Evolutionary conservation across 805 yeast genomes (phyloP).

Genomic region (Wickerhamiella azyma): DNA sequence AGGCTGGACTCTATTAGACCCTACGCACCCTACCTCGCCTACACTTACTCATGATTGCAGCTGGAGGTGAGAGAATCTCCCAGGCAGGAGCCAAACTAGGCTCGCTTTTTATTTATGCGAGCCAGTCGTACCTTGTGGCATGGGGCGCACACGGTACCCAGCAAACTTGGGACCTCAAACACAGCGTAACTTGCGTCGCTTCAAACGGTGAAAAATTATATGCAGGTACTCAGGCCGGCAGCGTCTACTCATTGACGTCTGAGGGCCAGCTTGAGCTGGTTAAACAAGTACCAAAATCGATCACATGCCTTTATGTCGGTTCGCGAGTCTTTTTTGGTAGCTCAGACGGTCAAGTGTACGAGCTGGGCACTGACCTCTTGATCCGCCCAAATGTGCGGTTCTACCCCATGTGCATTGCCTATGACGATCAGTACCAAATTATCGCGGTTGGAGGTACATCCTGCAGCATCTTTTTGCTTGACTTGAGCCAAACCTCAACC

Average conservation of each 20-base stretch:
- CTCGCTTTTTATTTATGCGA: conserved; percentile 4
- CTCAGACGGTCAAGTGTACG: conserved; percentile 38
- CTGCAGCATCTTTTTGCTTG: conserved; percentile 33
- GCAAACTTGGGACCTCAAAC: conserved; percentile 25
- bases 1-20: too few relatives aligned
- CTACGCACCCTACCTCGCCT: too few relatives aligned
- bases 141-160: conserved; percentile 5
- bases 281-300: conserved; percentile 27
- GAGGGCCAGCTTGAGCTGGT: conserved; percentile 47
- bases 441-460: conserved; percentile 27
- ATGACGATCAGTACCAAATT: conserved; percentile 9
- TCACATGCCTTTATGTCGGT: conserved; percentile 48
- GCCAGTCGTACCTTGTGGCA: conserved; percentile 1
- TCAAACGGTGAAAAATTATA: conserved; percentile 53
- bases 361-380: background rate
- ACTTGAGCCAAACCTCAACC: too few relatives aligned
- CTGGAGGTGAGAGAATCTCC: conserved; percentile 11
- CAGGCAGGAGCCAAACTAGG: conserved; percentile 9
- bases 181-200: conserved; percentile 54
- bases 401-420: conserved; percentile 5
- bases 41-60: conserved; percentile 7
- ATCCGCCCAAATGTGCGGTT: conserved; percentile 3
- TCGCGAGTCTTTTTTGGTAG: conserved; percentile 43
- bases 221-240: conserved; percentile 42
- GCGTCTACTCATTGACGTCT: conserved; percentile 28